Evolutionary conservation across 2,329 filamentous ascomycete genomes (phyloP), one percentile per base, ranked within the genome.

Genomic region (Alternaria panax): DNA sequence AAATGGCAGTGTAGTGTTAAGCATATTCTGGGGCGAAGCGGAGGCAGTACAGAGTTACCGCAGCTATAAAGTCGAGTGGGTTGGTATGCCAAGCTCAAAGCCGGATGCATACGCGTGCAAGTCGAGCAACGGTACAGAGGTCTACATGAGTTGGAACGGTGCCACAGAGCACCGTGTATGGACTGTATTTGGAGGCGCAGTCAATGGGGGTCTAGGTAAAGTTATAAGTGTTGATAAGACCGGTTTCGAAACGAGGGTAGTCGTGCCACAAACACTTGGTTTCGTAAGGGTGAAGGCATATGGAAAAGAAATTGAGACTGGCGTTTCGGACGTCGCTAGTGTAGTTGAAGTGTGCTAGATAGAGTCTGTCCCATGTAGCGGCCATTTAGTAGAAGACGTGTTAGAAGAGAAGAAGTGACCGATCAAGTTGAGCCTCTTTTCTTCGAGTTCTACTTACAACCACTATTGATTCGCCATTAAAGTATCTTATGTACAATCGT

Each of bases 91-190:
- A 12, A 51, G 16, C 6, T 36, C 61, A 8, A 43, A 38, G 5
- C 61, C 53, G 5, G 38, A 59, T 40, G 51, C 56, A 2, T 56
- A 43, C 32, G 60, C 60, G 32, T 62, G 60, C 2, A 54, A 47
- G 11, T 20, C 16, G 16, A 24, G 41, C 8, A 41, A 38, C 5
- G 38, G 45, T 7, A 62, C 51, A 6, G 54, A 38, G 16, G 57
- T 62, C 25, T 60, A 62, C 40, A 59, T 62, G 60, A 62, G 60
- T 30, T 60, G 60, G 60, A 62, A 59, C 28, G 60, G 60, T 14
- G 60, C 60, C 24, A 62, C 60, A 0, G 60, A 62, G 41, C 46
- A 52, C 14, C 30, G 50, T 1, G 41, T 25, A 6, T 62, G 60
- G 60, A 34, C 45, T 1, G 42, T 62, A 4, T 52, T 51, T 22